A percentile compares a stretch with the other conserved stretches of the same genome.
Conservation (phyloP, 2,329 filamentous ascomycete species). For the Monosporascus sp. region DNA sequence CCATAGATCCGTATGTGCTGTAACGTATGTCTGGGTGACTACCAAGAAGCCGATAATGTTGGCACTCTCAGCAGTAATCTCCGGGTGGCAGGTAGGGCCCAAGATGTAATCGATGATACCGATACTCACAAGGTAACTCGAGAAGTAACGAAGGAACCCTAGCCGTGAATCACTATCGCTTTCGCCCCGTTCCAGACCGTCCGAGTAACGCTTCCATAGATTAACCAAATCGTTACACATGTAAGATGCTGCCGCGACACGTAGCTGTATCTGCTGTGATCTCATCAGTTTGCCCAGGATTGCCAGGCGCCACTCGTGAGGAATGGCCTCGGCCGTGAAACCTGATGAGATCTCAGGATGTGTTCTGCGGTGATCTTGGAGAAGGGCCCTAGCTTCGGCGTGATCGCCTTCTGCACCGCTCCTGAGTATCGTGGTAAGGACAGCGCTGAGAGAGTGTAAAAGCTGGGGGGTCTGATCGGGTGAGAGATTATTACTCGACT, state of each 20-base stretch:
- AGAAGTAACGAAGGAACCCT: slow-evolving; percentile 58
- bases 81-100: slow-evolving; percentile 85
- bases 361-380: slow-evolving; percentile 26
- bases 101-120: slow-evolving; percentile 81
- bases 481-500: slow-evolving; percentile 47
- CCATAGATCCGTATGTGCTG: slow-evolving; percentile 69
- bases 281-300: slow-evolving; percentile 67
- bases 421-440: slow-evolving; percentile 29
- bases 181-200: slow-evolving; percentile 33
- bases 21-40: slow-evolving; percentile 68
- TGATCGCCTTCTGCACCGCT: slow-evolving; percentile 33
- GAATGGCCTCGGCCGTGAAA: slow-evolving; percentile 45
- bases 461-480: slow-evolving; percentile 37
- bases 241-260: slow-evolving; percentile 69
- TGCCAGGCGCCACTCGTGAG: slow-evolving; percentile 64
- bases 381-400: slow-evolving; percentile 27
- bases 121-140: slow-evolving; percentile 62
- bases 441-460: slow-evolving; percentile 37
- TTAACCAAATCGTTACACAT: slow-evolving; percentile 67
- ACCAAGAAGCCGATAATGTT: slow-evolving; percentile 87
- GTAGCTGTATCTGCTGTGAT: slow-evolving; percentile 85
- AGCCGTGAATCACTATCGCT: slow-evolving; percentile 23
- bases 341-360: slow-evolving; percentile 33
- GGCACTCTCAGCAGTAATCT: slow-evolving; percentile 73
- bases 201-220: slow-evolving; percentile 57